Evolutionary conservation across 2,329 filamentous ascomycete genomes (phyloP).

Genomic region (Lasiodiplodia sp.): DNA sequence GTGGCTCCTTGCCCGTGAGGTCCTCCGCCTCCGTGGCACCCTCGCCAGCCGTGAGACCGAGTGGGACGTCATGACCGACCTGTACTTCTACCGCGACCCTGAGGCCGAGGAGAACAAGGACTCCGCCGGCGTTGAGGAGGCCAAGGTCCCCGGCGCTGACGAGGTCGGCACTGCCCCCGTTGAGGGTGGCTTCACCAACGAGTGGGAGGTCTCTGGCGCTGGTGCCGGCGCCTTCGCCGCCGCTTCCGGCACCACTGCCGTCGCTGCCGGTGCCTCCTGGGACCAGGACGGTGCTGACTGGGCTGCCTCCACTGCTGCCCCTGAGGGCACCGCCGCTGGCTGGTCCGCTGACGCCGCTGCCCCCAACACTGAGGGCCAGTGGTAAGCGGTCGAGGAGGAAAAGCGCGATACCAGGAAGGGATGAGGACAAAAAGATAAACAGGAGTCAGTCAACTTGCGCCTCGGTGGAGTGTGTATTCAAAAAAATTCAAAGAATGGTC

Average conservation of each 20-base stretch:
- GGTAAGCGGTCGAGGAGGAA: constrained; percentile 48
- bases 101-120: constrained; percentile 99
- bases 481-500: constrained; percentile 30
- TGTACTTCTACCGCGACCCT: constrained; percentile 99
- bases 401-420: constrained; percentile 28
- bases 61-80: constrained; percentile 99
- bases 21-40: constrained; percentile 97
- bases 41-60: constrained; percentile 94
- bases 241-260: constrained; percentile 62
- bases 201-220: constrained; percentile 83
- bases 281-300: constrained; percentile 73
- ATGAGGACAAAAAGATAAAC: constrained; percentile 24
- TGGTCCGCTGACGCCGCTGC: constrained; percentile 54
- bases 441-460: constrained; percentile 25
- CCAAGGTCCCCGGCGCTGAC: constrained; percentile 82
- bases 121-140: constrained; percentile 77
- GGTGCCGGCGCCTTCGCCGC: constrained; percentile 72
- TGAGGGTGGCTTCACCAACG: constrained; percentile 78
- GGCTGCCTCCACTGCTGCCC: constrained; percentile 64
- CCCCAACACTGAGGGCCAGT: constrained; percentile 46
- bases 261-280: constrained; percentile 69
- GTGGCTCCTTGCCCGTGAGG: constrained; percentile 99
- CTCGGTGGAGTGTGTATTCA: constrained; percentile 30
- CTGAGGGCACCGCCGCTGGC: constrained; percentile 56
- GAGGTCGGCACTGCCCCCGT: constrained; percentile 82